A percentile compares a stretch with the other conserved stretches of the same genome.
Conservation (phyloP, 106 monocot genomes). For the Dendrobium huoshanense region DNA sequence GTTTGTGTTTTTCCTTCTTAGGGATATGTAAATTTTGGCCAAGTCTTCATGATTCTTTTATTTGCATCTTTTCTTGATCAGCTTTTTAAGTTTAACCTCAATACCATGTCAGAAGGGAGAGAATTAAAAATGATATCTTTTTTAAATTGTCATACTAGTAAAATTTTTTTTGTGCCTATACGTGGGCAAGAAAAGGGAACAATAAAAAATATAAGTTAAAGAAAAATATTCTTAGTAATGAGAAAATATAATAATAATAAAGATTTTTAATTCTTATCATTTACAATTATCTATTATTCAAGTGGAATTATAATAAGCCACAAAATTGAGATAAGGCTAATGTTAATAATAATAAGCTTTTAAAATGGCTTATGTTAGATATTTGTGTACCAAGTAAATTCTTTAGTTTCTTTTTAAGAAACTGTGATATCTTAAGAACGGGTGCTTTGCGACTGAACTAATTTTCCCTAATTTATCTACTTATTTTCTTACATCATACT, state of each 20-base stretch:
- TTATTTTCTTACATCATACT: background rate
- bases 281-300: background rate
- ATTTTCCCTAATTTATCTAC: background rate
- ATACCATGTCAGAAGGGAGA: background rate
- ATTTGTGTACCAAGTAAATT: background rate
- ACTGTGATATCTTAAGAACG: background rate
- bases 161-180: background rate
- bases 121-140: background rate
- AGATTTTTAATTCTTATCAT: background rate
- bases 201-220: background rate
- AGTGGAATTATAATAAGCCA: too few species aligned
- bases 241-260: background rate
- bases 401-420: background rate
- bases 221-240: background rate
- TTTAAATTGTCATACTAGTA: background rate
- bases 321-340: too few species aligned
- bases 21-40: too few species aligned
- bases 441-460: background rate
- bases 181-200: background rate
- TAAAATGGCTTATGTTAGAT: background rate
- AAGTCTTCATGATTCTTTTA: too few species aligned
- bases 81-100: too few species aligned
- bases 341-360: background rate
- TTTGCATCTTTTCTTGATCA: too few species aligned
- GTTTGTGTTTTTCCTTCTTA: too few species aligned